Conservation (phyloP, 257 asterid genomes). For the Scutellaria barbata region DNA sequence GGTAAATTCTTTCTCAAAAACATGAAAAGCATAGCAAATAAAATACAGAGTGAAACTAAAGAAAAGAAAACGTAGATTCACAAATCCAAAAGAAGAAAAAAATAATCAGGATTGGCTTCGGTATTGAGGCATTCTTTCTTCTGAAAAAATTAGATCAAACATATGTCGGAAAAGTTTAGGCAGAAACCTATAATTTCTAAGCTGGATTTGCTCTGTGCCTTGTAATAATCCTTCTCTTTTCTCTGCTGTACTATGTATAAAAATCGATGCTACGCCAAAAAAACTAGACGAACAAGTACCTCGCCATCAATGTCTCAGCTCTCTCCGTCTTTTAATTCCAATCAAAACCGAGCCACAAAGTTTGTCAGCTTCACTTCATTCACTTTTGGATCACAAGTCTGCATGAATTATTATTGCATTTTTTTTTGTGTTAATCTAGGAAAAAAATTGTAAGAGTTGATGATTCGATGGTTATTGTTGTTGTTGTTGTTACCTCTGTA, state of each 20-base stretch:
- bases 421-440: no score
- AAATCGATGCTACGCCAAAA: constrained; percentile 11
- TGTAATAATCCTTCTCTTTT: constrained; percentile 6
- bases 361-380: no score
- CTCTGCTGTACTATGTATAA: neutral
- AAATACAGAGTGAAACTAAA: neutral
- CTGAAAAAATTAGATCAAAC: constrained; percentile 19
- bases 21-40: constrained; percentile 5
- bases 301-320: neutral
- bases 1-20: neutral
- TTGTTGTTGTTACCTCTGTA: constrained; percentile 51
- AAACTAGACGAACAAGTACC: constrained; percentile 19
- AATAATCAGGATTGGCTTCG: constrained; percentile 6
- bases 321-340: neutral
- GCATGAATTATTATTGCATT: constrained; percentile 29
- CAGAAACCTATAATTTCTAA: constrained; percentile 20
- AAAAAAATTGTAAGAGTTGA: neutral
- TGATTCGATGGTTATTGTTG: neutral
- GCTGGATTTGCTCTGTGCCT: constrained; percentile 5
- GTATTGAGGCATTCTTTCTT: constrained; percentile 18
- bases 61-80: neutral
- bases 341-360: constrained; percentile 26
- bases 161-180: constrained; percentile 7
- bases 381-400: constrained; percentile 40
- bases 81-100: neutral